A percentile compares a stretch with the other conserved stretches of the same genome.
These are phyloP conservation scores for Lophium mytilinum DNA, from an alignment of 495 filamentous ascomycete species.

Conservation along the genomic window DNA sequence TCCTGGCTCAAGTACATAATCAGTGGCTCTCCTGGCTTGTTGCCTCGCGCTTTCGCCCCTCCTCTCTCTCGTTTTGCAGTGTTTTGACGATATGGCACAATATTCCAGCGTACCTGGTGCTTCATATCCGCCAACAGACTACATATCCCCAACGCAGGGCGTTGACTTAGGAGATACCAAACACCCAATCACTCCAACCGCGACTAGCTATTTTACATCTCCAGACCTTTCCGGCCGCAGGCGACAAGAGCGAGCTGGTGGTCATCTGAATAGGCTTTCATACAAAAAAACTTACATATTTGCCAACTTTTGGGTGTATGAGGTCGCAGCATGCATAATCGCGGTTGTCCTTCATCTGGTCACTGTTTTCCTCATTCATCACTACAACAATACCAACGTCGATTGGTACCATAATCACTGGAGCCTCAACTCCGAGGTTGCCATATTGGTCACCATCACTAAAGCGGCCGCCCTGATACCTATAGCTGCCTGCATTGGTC, in stretches of 20 bases:
- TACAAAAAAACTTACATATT: not conserved
- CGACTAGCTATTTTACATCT: too few relatives aligned
- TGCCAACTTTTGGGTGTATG: not conserved
- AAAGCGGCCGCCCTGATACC: slow-evolving; percentile 9
- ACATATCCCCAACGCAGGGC: too few relatives aligned
- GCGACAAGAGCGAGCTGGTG: not conserved
- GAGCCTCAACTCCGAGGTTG: slow-evolving; percentile 2
- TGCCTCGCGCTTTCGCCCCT: too few relatives aligned
- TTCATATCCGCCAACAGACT: too few relatives aligned
- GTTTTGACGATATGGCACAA: too few relatives aligned
- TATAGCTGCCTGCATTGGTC: not conserved
- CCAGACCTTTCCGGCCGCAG: too few relatives aligned
- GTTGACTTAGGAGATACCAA: too few relatives aligned
- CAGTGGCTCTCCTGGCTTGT: too few relatives aligned
- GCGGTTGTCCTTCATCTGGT: not conserved
- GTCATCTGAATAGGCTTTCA: not conserved
- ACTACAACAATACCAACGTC: slow-evolving; percentile 5
- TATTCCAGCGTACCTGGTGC: too few relatives aligned
- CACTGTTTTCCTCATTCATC: not conserved
- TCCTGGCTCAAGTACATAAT: too few relatives aligned
- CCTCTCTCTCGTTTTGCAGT: too few relatives aligned
- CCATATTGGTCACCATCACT: slow-evolving; percentile 2
- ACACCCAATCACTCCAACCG: too few relatives aligned
- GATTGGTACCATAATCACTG: not conserved
- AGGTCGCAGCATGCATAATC: not conserved